A percentile compares a stretch with the other conserved stretches of the same genome.
These are phyloP conservation scores for Zygosaccharomyces gambellarensis DNA, from an alignment of 805 yeast species.

Conservation along the genomic window DNA sequence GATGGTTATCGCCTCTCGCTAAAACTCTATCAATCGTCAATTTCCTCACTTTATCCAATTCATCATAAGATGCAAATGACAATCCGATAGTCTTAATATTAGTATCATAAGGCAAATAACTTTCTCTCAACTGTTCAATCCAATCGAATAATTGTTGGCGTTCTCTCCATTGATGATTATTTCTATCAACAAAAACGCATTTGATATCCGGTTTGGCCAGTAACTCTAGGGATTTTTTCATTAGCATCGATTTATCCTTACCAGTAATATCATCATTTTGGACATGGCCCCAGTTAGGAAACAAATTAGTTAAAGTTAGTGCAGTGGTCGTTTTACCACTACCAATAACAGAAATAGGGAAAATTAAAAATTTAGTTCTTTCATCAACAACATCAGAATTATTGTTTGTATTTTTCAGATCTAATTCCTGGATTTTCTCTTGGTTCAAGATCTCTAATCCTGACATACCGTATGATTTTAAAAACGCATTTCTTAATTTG, in stretches of 20 bases:
- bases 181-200: conserved; percentile 73
- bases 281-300: conserved; percentile 61
- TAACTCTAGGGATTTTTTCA: conserved; percentile 42
- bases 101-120: conserved; percentile 40
- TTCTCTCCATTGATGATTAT: conserved; percentile 71
- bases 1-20: conserved; percentile 82
- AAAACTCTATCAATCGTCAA: conserved; percentile 57
- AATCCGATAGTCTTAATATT: conserved; percentile 60
- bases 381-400: conserved; percentile 36
- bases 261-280: conserved; percentile 74
- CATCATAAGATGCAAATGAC: conserved; percentile 51
- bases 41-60: conserved; percentile 40
- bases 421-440: conserved; percentile 37
- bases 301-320: conserved; percentile 50
- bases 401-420: conserved; percentile 36
- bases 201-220: conserved; percentile 34
- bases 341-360: conserved; percentile 87
- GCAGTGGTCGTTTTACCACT: conserved; percentile 91
- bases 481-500: conserved; percentile 60
- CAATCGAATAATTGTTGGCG: conserved; percentile 60
- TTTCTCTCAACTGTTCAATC: conserved; percentile 40
- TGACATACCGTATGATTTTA: conserved; percentile 47
- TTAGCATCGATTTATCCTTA: conserved; percentile 45
- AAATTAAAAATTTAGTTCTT: conserved; percentile 52
- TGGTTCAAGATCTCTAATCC: conserved; percentile 56